Base-by-base conservation (phyloP, 73 alveolate species). In the Paramecium pentaurelia region DNA sequence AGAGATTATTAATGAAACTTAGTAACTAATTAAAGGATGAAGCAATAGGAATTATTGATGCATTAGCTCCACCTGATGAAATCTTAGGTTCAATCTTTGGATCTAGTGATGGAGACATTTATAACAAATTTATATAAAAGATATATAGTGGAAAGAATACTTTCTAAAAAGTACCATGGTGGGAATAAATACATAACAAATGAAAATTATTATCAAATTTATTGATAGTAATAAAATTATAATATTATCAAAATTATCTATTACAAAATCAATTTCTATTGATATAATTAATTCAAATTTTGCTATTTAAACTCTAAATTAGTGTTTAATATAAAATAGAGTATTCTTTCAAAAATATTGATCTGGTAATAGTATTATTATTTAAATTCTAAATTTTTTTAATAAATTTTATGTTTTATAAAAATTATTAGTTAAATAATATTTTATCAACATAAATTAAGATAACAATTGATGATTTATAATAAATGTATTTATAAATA, bases 61-160 rank as follows among this genome's bases (percentile, higher is more conserved):
- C 96, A 10, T 88, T 93, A 28, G 96, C 93, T 30, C 88, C 96
- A 37, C 92, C 94, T 45, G 96, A 93, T 75, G 75, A 71, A 47
- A 44, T 93, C 16, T 28, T 93, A 12, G 84, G 94, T 40, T 88
- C 96, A 22, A 58, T 87, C 7, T 54, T 87, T 90, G 96, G 96
- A 12, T 71, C 92, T 1, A 38, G 68, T 18, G 96, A 93, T 49
- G 96, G 95, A 27, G 95, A 93, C 47, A 71, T 88, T 40, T 93
- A 93, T 37, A 87, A 75, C 25, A 92, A 71, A 86, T 92, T 64
- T 92, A 59, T 88, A 4, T 54, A 54, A 16, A 45, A 58, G 36
- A 36, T 86, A 14, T 86, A 64, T 14, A 45, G 40, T 42, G 70
- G 83, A 34, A 71, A 89, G 60, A 89, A 54, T 71, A 45, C 94